Percentiles rank a stretch among this genome's conserved stretches.
Evolutionary conservation across 139 green algal genomes (phyloP).

Genomic region (Chlamydomonas schloesseri): DNA sequence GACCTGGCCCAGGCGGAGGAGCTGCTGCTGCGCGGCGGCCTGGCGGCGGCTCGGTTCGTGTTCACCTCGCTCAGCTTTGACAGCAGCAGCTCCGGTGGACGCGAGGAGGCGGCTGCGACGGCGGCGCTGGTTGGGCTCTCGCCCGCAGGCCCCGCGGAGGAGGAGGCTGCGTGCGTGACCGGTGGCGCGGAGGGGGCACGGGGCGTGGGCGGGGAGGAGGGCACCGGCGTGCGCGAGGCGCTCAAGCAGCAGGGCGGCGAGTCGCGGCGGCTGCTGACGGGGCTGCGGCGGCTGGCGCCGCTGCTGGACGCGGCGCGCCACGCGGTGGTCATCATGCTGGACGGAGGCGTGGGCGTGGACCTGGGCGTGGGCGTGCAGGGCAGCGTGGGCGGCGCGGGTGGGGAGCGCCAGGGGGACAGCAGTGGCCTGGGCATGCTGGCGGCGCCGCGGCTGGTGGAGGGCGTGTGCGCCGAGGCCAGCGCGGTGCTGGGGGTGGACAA

Average conservation of each 20-base stretch:
- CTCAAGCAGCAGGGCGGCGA: background rate
- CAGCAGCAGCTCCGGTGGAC: background rate
- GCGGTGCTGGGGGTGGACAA: background rate
- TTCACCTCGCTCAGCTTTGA: background rate
- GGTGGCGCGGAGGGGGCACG: background rate
- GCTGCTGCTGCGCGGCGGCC: constrained; percentile 22
- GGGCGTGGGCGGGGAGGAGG: background rate
- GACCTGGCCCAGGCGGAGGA: constrained; percentile 21
- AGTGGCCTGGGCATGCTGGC: too few relatives aligned
- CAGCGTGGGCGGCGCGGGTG: too few relatives aligned
- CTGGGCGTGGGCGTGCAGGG: too few relatives aligned
- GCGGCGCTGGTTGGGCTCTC: background rate
- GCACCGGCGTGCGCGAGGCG: background rate
- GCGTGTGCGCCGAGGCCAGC: background rate
- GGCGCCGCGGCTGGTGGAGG: background rate
- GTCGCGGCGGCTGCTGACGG: too few relatives aligned
- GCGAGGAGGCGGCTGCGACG: background rate
- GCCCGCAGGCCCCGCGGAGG: background rate
- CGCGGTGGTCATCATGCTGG: constrained; percentile 14
- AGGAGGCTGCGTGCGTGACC: background rate
- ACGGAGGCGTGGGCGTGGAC: background rate
- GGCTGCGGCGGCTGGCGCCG: background rate
- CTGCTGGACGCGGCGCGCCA: background rate
- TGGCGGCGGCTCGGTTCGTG: constrained; percentile 1
- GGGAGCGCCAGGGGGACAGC: too few relatives aligned